Evolutionary conservation across 2,329 filamentous ascomycete species (phyloP), one percentile per base, ranked within the genome.

Genomic region (Hymenoscyphus scutula): DNA sequence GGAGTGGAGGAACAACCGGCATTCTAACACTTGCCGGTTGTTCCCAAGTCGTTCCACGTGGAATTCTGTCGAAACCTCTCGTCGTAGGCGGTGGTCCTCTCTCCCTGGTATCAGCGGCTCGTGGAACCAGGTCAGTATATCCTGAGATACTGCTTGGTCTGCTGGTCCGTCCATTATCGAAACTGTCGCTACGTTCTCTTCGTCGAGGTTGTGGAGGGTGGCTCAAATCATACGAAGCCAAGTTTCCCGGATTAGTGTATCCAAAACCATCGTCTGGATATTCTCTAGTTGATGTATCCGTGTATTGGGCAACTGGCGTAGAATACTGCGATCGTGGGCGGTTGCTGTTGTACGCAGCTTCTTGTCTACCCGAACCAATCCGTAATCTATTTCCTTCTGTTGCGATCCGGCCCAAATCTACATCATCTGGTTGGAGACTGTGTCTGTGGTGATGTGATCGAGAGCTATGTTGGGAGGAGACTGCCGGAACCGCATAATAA

Each of bases 41-140:
- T 27, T 83, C 81, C 65, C 84, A 84, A 6, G 76, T 71, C 17
- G 74, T 75, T 60, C 17, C 69, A 70, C 62, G 82, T 78, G 68
- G 84, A 66, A 90, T 84, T 75, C 85, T 89, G 69, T 91, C 89
- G 66, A 92, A 85, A 0, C 87, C 89, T 68, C 88, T 81, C 2
- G 86, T 90, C 5, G 87, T 84, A 4, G 88, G 88, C 10, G 90
- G 89, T 1, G 89, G 89, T 0, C 82, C 70, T 19, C 72, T 62
- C 38, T 74, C 72, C 34, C 82, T 74, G 27, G 76, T 71, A 51
- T 81, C 80, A 62, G 79, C 77, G 29, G 71, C 62, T 54, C 71
- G 65, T 30, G 70, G 68, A 30, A 65, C 60, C 53, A 72, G 48
- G 37, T 75, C 73, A 38, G 59, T 58, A 53, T 72, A 74, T 15